Evolutionary conservation across 257 asterid genomes (phyloP), one percentile per base, ranked within the genome.

Genomic region (Solanum habrochaites): DNA sequence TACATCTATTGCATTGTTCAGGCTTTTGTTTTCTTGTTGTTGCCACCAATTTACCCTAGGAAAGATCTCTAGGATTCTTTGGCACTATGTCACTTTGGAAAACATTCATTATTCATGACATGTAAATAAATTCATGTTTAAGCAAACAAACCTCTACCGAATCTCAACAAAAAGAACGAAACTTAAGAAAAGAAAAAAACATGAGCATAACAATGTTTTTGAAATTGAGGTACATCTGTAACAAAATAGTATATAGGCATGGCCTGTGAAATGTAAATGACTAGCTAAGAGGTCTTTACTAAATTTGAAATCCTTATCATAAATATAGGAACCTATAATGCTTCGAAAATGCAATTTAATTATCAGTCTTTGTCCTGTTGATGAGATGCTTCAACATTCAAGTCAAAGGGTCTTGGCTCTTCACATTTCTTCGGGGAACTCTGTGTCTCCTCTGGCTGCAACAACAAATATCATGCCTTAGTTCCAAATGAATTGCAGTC

Each of bases 341-440:
- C 70, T 81, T 81, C 58, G 16, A 39, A 8, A 49, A 29, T 29
- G 85, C 85, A 52, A 21, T 82, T 86, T 40, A 81, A 40, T 88
- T 64, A 86, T 11, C 32, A 35, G 23, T 78, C 27, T 20, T 42
- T 39, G 49, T 85, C 70, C 82, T 58, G 45, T 56, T 77, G 43
- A 52, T 77, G 35, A 66, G 83, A 49, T 66, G 86, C 39, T 27
- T 87, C 86, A 73, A 87, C 58, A 78, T 83, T 87, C 89, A 58
- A 85, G 87, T 90, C 91, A 40, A 87, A 60, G 35, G 73, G 25
- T 25, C 85, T 64, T 18, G 89, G 32, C 83, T 32, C 32, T 43
- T 52, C 29, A 8, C 71, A 83, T 86, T 86, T 85, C 56, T 56
- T 47, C 6, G 52, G 16, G n/a, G 32, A 72, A 71, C 83, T 80